phyloP scores from a whole-genome alignment of 2,329 filamentous ascomycete genomes.

The Dendrostoma leiphaemia region DNA sequence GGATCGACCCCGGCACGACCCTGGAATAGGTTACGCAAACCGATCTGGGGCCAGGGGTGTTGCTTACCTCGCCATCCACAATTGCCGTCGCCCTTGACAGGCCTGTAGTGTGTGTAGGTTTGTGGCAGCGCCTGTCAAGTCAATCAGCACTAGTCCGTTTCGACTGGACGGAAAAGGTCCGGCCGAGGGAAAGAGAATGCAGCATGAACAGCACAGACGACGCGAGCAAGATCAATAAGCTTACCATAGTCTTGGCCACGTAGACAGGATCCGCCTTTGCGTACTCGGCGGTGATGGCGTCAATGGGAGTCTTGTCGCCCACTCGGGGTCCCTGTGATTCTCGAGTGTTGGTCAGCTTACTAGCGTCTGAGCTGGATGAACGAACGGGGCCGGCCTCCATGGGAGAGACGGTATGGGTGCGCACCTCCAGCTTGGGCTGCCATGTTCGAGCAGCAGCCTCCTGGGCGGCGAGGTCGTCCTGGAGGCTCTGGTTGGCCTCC shows the following conservation, averaged over 20 bases:
- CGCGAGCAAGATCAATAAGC: constrained; percentile 31
- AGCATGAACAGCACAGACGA: neutral
- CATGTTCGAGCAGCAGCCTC: constrained; percentile 60
- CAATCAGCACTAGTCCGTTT: neutral
- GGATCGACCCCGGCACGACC: neutral
- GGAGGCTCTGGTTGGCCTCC: constrained; percentile 29
- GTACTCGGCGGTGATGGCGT: constrained; percentile 79
- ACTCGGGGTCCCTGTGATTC: constrained; percentile 72
- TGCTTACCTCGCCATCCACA: constrained; percentile 94
- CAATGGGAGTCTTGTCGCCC: constrained; percentile 73
- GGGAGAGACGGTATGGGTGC: constrained; percentile 25
- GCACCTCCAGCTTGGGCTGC: constrained; percentile 55
- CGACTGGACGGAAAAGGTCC: neutral
- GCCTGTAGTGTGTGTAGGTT: constrained; percentile 84
- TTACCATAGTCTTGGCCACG: constrained; percentile 81
- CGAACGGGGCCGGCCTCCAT: neutral
- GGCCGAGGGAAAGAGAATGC: neutral
- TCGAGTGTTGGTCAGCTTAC: constrained; percentile 18
- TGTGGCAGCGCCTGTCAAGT: constrained; percentile 68
- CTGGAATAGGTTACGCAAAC: neutral
- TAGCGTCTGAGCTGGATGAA: constrained; percentile 14
- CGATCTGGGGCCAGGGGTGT: neutral
- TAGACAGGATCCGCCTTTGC: constrained; percentile 83
- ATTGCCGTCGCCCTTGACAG: constrained; percentile 88
- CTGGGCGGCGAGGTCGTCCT: constrained; percentile 53